Evolutionary conservation across 1,139 yeast species (phyloP).

Genomic region (Zhuliangozyma parablackwelliae): DNA sequence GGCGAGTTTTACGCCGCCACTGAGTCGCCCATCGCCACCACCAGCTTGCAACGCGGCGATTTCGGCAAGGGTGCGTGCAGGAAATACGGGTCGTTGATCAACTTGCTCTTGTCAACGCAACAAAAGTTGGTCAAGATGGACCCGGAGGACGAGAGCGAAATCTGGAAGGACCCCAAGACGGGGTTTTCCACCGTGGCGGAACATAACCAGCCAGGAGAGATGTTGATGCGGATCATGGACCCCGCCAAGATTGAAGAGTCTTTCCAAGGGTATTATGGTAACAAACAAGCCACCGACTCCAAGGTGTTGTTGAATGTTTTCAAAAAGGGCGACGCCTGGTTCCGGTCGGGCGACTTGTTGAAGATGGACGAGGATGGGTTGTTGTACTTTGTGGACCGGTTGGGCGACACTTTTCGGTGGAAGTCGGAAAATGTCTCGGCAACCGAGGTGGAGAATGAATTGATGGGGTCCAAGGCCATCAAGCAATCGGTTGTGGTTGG

Average conservation of each 20-base stretch:
- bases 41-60: constrained; percentile 73
- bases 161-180: constrained; percentile 65
- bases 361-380: constrained; percentile 64
- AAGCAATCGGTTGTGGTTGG: constrained; percentile 85
- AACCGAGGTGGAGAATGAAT: constrained; percentile 81
- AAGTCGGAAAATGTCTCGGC: constrained; percentile 94
- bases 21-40: constrained; percentile 89
- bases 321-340: constrained; percentile 86
- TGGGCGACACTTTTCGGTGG: constrained; percentile 97
- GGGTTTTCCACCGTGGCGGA: constrained; percentile 49
- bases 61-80: constrained; percentile 89
- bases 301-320: constrained; percentile 73
- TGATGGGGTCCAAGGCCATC: constrained; percentile 51
- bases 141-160: constrained; percentile 70
- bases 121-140: constrained; percentile 72
- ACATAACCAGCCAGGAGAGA: constrained; percentile 75
- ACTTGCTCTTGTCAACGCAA: constrained; percentile 47
- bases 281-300: constrained; percentile 71
- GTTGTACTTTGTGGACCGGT: constrained; percentile 82
- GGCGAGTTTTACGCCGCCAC: constrained; percentile 96
- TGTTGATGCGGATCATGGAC: constrained; percentile 68
- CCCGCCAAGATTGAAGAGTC: constrained; percentile 63
- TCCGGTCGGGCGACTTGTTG: constrained; percentile 83
- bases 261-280: constrained; percentile 88
- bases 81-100: constrained; percentile 68